Conservation (phyloP, 495 filamentous ascomycete species). For the Chaetomium cochliodes region DNA sequence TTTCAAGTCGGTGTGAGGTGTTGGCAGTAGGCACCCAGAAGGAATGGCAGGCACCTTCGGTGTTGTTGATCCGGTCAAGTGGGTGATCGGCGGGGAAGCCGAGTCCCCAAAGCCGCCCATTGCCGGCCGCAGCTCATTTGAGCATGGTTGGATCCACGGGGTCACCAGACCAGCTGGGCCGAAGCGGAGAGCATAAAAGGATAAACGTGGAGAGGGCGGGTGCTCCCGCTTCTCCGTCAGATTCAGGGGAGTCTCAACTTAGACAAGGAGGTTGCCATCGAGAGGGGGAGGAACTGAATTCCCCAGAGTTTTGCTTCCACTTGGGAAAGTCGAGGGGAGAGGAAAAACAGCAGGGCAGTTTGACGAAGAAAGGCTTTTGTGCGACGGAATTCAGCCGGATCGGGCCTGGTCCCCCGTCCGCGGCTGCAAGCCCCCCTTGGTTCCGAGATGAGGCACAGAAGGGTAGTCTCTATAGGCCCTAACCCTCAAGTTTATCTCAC, state of each 20-base stretch:
- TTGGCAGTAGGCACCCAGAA: background rate
- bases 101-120: constrained; percentile 37
- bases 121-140: constrained; percentile 31
- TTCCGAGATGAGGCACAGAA: background rate
- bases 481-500: background rate
- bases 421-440: background rate
- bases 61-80: constrained; percentile 19
- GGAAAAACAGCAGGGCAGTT: background rate
- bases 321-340: constrained; percentile 4
- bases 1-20: background rate
- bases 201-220: constrained; percentile 8
- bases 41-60: background rate
- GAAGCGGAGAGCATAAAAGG: constrained; percentile 4
- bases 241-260: constrained; percentile 7
- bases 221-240: constrained; percentile 3
- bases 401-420: constrained; percentile 22
- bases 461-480: background rate
- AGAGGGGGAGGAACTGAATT: background rate
- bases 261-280: background rate
- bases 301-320: background rate
- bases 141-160: constrained; percentile 19
- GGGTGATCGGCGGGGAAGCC: constrained; percentile 17
- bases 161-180: constrained; percentile 19
- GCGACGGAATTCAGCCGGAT: constrained; percentile 8
- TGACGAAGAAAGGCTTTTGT: constrained; percentile 16